Percentiles rank a stretch among this genome's conserved stretches.
These are phyloP conservation scores for Crithidia brevicula DNA, from an alignment of 208 protist species.

Conservation along the genomic window DNA sequence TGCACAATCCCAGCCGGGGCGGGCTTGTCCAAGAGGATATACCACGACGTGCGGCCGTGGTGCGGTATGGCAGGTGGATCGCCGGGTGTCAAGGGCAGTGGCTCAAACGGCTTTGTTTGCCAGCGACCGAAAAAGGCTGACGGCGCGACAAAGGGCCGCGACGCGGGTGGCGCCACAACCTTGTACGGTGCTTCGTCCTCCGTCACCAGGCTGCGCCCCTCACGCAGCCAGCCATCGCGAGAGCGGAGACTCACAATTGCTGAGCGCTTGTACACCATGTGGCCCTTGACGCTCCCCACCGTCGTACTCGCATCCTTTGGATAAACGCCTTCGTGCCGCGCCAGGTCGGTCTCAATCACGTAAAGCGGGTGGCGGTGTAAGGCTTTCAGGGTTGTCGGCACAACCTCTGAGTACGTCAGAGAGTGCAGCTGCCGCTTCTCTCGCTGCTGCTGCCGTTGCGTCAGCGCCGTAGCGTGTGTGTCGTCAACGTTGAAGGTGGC, in stretches of 20 bases:
- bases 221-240: conserved; percentile 88
- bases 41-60: conserved; percentile 86
- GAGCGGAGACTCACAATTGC: conserved; percentile 82
- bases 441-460: conserved; percentile 40
- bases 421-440: conserved; percentile 78
- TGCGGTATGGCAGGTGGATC: conserved; percentile 57
- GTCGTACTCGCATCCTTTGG: conserved; percentile 79
- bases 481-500: conserved; percentile 48
- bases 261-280: conserved; percentile 88
- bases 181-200: conserved; percentile 83
- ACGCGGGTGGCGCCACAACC: conserved; percentile 74
- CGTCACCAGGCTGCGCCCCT: conserved; percentile 64
- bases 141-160: conserved; percentile 75
- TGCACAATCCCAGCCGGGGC: conserved; percentile 69
- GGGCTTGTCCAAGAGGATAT: conserved; percentile 68
- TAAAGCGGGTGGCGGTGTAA: conserved; percentile 86
- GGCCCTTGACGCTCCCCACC: conserved; percentile 84
- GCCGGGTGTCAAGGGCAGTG: conserved; percentile 61
- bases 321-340: conserved; percentile 81
- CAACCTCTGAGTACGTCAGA: conserved; percentile 79
- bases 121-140: conserved; percentile 82
- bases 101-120: conserved; percentile 88
- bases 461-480: conserved; percentile 23
- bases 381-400: conserved; percentile 80
- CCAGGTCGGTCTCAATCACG: conserved; percentile 80